Percentiles rank a stretch among this genome's conserved stretches.
Conservation (phyloP, 2,329 filamentous ascomycete genomes). For the Ophiostoma himal-ulmi region DNA sequence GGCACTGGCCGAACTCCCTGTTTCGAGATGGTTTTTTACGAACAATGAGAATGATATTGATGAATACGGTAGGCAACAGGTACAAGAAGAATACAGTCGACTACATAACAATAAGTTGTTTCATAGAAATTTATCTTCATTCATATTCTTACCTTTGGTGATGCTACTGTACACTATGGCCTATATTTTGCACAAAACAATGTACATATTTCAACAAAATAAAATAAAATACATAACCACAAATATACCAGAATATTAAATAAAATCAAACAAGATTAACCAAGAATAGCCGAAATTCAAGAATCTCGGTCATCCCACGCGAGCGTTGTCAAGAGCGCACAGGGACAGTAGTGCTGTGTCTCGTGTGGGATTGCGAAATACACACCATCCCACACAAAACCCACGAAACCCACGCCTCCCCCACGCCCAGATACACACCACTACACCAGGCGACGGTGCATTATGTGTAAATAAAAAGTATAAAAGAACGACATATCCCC, state of each 20-base stretch:
- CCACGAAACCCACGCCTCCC: slow-evolving; percentile 12
- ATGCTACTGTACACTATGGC: too few relatives aligned
- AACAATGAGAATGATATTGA: too few relatives aligned
- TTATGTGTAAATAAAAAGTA: background rate
- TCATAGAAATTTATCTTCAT: too few relatives aligned
- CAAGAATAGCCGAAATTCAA: background rate
- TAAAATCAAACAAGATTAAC: background rate
- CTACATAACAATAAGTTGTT: too few relatives aligned
- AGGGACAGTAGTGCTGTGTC: background rate
- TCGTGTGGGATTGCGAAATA: slow-evolving; percentile 2
- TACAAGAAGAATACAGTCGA: too few relatives aligned
- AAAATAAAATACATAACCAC: background rate
- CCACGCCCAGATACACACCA: slow-evolving; percentile 12
- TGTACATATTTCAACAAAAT: background rate
- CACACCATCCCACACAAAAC: slow-evolving; percentile 11
- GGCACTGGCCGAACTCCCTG: too few relatives aligned
- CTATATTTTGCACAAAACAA: too few relatives aligned
- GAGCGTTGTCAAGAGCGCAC: background rate
- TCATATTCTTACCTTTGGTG: too few relatives aligned
- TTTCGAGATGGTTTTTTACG: too few relatives aligned
- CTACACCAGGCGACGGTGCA: background rate
- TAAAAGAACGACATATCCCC: background rate
- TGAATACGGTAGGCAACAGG: too few relatives aligned
- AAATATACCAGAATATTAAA: background rate
- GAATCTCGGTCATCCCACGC: slow-evolving; percentile 2